Evolutionary conservation across 768 basidiomycete genomes (phyloP).

Genomic region (Boletus insuetus): DNA sequence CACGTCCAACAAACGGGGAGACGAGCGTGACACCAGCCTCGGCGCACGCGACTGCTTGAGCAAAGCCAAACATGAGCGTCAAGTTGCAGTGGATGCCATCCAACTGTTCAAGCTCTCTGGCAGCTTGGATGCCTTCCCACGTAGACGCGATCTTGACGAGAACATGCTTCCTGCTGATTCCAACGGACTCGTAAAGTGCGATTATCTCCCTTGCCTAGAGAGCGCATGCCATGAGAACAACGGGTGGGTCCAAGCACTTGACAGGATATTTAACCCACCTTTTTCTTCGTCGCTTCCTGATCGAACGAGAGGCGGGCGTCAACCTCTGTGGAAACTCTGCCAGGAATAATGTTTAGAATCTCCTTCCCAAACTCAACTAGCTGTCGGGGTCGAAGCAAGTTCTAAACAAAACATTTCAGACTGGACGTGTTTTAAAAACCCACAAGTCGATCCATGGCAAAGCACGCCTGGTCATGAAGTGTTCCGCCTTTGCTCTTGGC

Average conservation of each 20-base stretch:
- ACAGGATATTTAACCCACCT: constrained; percentile 39
- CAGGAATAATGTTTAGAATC: constrained; percentile 90
- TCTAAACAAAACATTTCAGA: background rate
- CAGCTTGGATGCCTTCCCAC: no score
- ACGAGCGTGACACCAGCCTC: no score
- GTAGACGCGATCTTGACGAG: no score
- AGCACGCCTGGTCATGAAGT: constrained; percentile 68
- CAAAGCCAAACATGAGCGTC: no score
- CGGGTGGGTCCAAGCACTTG: no score
- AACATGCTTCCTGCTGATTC: no score
- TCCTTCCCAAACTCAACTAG: constrained; percentile 95
- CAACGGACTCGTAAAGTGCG: no score
- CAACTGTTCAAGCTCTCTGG: no score
- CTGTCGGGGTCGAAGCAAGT: constrained; percentile 36
- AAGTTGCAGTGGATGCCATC: no score
- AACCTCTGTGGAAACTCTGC: constrained; percentile 96
- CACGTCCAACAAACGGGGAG: no score
- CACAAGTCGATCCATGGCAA: constrained; percentile 84
- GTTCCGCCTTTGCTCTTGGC: constrained; percentile 77
- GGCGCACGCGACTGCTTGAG: no score
- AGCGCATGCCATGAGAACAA: background rate
- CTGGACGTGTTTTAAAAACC: constrained; percentile 20
- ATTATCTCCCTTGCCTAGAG: background rate
- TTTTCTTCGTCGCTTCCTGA: constrained; percentile 81
- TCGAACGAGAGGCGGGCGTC: constrained; percentile 96